These are phyloP conservation scores for Colletotrichum euphorbiae DNA, from an alignment of 2,329 filamentous ascomycete species.

Conservation along the genomic window DNA sequence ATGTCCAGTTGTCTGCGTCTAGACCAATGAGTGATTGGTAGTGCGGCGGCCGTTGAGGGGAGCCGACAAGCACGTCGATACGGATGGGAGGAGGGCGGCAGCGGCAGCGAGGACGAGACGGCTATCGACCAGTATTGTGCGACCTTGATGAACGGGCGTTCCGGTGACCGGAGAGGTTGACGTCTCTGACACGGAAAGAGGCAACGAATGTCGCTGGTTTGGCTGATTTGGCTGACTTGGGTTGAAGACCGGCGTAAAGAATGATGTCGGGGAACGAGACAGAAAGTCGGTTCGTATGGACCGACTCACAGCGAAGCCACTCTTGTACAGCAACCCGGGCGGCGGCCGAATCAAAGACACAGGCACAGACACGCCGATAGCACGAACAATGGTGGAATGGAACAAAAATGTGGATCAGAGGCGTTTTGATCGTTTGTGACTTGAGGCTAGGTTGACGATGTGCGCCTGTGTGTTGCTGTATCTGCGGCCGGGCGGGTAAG, in stretches of 20 bases:
- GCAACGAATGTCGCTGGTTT: slow-evolving; percentile 5
- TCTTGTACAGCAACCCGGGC: neutral
- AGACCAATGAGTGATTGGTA: slow-evolving; percentile 19
- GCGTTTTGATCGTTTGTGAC: slow-evolving; percentile 21
- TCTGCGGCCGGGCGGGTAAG: neutral
- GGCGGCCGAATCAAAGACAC: slow-evolving; percentile 18
- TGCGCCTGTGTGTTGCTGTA: slow-evolving; percentile 18
- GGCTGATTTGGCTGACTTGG: neutral
- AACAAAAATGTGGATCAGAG: slow-evolving; percentile 27
- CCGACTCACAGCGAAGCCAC: slow-evolving; percentile 23
- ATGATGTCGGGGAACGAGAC: neutral
- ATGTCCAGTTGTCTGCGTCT: slow-evolving; percentile 17
- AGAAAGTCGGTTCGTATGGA: slow-evolving; percentile 15
- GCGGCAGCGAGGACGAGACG: slow-evolving; percentile 12
- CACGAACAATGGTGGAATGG: slow-evolving; percentile 23
- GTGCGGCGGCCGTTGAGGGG: slow-evolving; percentile 21
- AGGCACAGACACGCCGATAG: slow-evolving; percentile 25
- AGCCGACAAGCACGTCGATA: slow-evolving; percentile 1
- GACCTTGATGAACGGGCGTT: slow-evolving; percentile 27
- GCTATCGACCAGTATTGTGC: slow-evolving; percentile 22
- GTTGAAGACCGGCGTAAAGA: neutral
- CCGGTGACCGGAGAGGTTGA: slow-evolving; percentile 8
- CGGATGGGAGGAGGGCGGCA: too few species aligned
- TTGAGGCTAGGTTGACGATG: slow-evolving; percentile 5
- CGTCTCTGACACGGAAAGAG: slow-evolving; percentile 4